Evolutionary conservation across 352 stramenopile genomes (phyloP).

Genomic region (Phytophthora quininea): DNA sequence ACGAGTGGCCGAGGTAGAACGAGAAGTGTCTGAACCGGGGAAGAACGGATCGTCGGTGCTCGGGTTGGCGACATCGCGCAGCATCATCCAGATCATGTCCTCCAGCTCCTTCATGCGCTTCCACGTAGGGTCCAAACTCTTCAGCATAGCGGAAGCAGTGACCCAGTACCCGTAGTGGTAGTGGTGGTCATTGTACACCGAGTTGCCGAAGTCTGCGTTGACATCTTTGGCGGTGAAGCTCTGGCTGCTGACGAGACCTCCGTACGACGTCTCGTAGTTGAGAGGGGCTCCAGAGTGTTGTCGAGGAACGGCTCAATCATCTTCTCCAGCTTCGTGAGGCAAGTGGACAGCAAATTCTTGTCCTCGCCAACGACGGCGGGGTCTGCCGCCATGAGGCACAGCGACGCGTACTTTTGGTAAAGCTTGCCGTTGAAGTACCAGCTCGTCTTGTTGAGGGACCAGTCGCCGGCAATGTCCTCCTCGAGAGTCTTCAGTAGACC

Average conservation of each 20-base stretch:
- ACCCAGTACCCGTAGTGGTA: slow-evolving; percentile 87
- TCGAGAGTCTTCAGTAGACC: slow-evolving; percentile 44
- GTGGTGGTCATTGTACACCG: slow-evolving; percentile 84
- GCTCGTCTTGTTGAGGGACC: slow-evolving; percentile 44
- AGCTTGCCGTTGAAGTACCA: slow-evolving; percentile 83
- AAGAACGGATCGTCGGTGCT: slow-evolving; percentile 58
- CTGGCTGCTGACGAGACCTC: slow-evolving; percentile 50
- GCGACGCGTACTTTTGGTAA: slow-evolving; percentile 79
- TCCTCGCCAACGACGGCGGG: slow-evolving; percentile 44
- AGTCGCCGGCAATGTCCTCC: slow-evolving; percentile 54
- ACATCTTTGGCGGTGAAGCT: slow-evolving; percentile 51
- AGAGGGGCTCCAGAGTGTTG: slow-evolving; percentile 56
- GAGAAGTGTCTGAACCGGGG: slow-evolving; percentile 73
- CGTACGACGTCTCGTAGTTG: slow-evolving; percentile 68
- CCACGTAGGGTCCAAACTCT: slow-evolving; percentile 64
- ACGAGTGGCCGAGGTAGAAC: slow-evolving; percentile 74
- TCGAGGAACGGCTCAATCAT: slow-evolving; percentile 60
- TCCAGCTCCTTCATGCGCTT: slow-evolving; percentile 56
- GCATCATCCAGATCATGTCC: slow-evolving; percentile 58
- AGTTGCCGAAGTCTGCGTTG: slow-evolving; percentile 75
- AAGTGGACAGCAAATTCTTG: slow-evolving; percentile 48
- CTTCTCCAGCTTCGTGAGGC: slow-evolving; percentile 56
- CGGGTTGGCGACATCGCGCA: slow-evolving; percentile 75
- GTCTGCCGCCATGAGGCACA: slow-evolving; percentile 70
- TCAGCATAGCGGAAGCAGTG: slow-evolving; percentile 57